Evolutionary conservation across 208 protist species (phyloP).

Genomic region (Leishmania lainsoni): DNA sequence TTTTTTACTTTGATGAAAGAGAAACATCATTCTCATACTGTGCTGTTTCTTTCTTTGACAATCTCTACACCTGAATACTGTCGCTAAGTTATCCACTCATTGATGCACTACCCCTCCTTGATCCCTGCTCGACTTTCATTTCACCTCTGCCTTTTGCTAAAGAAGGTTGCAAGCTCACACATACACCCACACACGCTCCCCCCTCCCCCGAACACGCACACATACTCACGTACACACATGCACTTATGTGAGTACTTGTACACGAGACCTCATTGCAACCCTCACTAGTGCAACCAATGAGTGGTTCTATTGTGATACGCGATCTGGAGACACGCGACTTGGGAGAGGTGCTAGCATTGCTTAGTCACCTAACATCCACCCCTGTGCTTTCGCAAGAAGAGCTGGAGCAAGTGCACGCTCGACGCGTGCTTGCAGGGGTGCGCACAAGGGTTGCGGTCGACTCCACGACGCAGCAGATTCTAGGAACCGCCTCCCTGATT

Average conservation of each 20-base stretch:
- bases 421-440: constrained; percentile 30
- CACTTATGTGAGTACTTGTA: not conserved
- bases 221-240: not conserved
- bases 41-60: not conserved
- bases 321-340: constrained; percentile 30
- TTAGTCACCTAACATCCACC: constrained; percentile 32
- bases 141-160: not conserved
- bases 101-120: not conserved
- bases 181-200: not conserved
- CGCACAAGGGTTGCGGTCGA: constrained; percentile 64
- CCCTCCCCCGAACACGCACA: too few species aligned
- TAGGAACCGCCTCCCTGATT: constrained; percentile 77
- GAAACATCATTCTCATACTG: not conserved
- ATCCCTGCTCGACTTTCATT: not conserved
- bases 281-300: not conserved
- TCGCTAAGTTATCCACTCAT: not conserved
- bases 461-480: constrained; percentile 29
- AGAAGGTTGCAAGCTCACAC: not conserved
- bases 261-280: not conserved
- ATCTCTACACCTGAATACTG: not conserved
- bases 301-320: constrained; percentile 23
- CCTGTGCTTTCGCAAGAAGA: constrained; percentile 27
- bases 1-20: not conserved
- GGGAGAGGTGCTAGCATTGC: constrained; percentile 25
- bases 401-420: constrained; percentile 24